Conservation (phyloP, 1,284 basidiomycete genomes). For the Cutaneotrichosporon arboriforme region DNA sequence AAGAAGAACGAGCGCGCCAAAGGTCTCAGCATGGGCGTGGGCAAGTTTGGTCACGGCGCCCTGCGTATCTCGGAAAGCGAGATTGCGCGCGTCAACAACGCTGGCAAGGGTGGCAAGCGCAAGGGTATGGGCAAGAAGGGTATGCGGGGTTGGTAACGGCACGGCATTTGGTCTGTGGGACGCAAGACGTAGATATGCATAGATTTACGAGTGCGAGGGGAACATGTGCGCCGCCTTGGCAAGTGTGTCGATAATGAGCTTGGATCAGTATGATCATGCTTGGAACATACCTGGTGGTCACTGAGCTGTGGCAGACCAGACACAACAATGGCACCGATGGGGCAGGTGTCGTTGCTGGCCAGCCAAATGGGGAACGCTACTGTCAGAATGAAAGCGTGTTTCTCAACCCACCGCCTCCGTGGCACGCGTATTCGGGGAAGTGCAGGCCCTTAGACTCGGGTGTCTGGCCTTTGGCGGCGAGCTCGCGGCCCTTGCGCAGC, state of each 20-base stretch:
- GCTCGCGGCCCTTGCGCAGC: constrained; percentile 39
- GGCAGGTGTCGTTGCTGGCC: constrained; percentile 24
- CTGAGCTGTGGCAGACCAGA: constrained; percentile 46
- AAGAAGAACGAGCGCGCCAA: constrained; percentile 33
- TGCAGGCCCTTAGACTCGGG: constrained; percentile 27
- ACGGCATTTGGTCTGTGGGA: neutral
- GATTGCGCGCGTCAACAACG: constrained; percentile 29
- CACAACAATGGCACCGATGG: constrained; percentile 46
- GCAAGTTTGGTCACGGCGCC: constrained; percentile 41
- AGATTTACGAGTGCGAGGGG: neutral
- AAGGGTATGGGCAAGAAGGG: constrained; percentile 14
- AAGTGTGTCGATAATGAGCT: constrained; percentile 23
- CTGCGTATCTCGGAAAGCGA: constrained; percentile 41
- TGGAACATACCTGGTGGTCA: constrained; percentile 41
- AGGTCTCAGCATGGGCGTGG: constrained; percentile 47
- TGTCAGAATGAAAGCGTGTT: neutral
- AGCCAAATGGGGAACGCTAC: constrained; percentile 45
- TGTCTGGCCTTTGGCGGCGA: constrained; percentile 24
- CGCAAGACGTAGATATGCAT: neutral
- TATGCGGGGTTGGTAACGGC: constrained; percentile 9
- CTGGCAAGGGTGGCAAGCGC: constrained; percentile 5
- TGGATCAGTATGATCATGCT: neutral
- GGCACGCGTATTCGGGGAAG: constrained; percentile 41
- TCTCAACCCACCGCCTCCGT: constrained; percentile 38
- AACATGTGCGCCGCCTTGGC: constrained; percentile 16